Base-by-base conservation (phyloP, 2,329 filamentous ascomycete genomes). In the Stemphylium beticola region DNA sequence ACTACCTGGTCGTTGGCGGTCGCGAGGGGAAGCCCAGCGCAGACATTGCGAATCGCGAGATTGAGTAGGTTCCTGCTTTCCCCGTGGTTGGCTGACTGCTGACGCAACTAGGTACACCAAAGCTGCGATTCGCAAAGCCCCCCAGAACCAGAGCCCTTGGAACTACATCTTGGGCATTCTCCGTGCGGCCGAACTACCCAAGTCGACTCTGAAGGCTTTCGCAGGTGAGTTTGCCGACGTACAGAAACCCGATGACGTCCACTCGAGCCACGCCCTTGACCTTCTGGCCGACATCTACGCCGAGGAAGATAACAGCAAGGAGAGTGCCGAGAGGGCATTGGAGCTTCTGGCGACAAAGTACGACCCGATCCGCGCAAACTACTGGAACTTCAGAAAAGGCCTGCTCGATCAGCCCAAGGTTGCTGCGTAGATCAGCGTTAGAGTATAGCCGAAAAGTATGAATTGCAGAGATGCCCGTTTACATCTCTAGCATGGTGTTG, bases 81-180 rank as follows among this genome's bases (percentile, higher is more conserved):
- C 20, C 40, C 17, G 17, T 39, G 8, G 15, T n/a, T 47, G 31
- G 22, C 34, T 64, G 38, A 66, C 52, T 9, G 29, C 61, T 73
- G 44, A 74, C 57, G 17, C 24, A 3, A 31, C 38, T 57, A 78
- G 75, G 12, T 81, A 78, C 57, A 86, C 90, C 6, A 83, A 91
- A 77, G 80, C 83, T 42, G 90, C 90, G 71, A 91, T 96, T 57
- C 76, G 80, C 31, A 80, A 89, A 59, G 92, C 93, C 36, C 95
- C 95, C 40, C 93, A 98, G 82, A 99, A 98, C 75, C 90, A 92
- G 74, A 93, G 90, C 64, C 85, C 92, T 1, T 99, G 95, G 95
- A 95, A 92, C 75, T 99, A 97, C 76, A 80, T 97, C 12, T 82
- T 87, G 29, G 95, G 91, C 3, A 86, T 92, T 41, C 74, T 96